Evolutionary conservation across 2,329 filamentous ascomycete genomes (phyloP), one percentile per base, ranked within the genome.

Genomic region (Rutstroemia sp.): DNA sequence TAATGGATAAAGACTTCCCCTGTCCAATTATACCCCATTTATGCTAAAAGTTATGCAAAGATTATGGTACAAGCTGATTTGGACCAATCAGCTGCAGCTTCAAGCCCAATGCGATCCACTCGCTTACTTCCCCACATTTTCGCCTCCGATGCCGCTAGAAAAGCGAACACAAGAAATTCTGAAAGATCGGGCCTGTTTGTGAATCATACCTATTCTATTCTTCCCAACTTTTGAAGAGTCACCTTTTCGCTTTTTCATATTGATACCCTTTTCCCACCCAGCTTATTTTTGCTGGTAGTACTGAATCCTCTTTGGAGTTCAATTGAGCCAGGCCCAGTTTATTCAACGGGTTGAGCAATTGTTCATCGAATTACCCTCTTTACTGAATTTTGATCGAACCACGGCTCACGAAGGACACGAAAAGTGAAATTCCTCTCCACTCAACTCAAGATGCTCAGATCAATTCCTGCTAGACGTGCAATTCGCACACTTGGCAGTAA

Each of bases 391-490:
- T 34, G 30, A 34, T 34, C 30, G 39, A 42, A 55, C 34, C 53
- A 55, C 25, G 30, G 18, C 47, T 50, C 7, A 34, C 30, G 3
- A 12, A 34, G 4, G 30, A 10, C 30, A 34, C 30, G 25, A 27
- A 34, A 30, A 34, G 30, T 34, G 10, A 34, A 34, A 34, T 34
- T 34, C 9, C 2, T 34, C 30, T 34, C 30, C 30, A 34, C 30
- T 34, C 30, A 37, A 23, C 19, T 25, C 53, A 64, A 53, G 46
- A 78, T 79, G 76, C 74, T 79, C 72, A 72, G 76, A 69, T 64
- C 77, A 67, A 72, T 74, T 69, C 73, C 76, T 61, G 75, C 76
- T 58, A 75, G 73, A 66, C 72, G 70, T 63, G 74, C 76, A 56
- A 66, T 76, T 66, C 74, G 77, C 67, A 71, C 76, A 49, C 66